phyloP scores from a whole-genome alignment of 768 basidiomycete species.

The Exsudoporus frostii region DNA sequence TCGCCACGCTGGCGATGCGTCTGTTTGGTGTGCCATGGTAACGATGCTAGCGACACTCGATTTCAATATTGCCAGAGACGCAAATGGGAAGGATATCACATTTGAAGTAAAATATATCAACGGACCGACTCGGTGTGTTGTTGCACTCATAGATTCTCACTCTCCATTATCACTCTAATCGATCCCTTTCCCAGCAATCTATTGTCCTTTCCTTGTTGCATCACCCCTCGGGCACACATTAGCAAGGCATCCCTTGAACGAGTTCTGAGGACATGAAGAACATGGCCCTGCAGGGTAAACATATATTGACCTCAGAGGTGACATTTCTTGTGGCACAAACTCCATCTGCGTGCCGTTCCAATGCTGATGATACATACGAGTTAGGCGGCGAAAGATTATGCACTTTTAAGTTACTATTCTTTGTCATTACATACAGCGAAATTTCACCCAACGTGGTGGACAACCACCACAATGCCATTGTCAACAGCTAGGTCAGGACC shows the following conservation, averaged over 20 bases:
- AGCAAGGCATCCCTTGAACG: conserved; percentile 5
- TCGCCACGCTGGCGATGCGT: conserved; percentile 2
- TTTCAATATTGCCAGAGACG: conserved; percentile 12
- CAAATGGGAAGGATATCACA: not conserved
- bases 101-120: conserved; percentile 5
- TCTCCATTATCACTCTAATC: not conserved
- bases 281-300: not conserved
- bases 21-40: conserved; percentile 10
- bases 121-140: conserved; percentile 8
- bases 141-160: not conserved
- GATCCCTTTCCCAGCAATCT: conserved; percentile 1
- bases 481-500: too few relatives aligned
- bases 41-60: conserved; percentile 23
- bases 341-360: not conserved
- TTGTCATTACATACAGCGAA: too few relatives aligned
- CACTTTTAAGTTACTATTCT: too few relatives aligned
- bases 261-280: not conserved
- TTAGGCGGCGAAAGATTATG: too few relatives aligned
- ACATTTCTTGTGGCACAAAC: not conserved
- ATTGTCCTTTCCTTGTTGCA: conserved; percentile 15
- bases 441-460: too few relatives aligned
- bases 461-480: too few relatives aligned
- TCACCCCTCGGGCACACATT: conserved; percentile 10
- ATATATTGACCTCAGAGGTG: not conserved
- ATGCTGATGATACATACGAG: too few relatives aligned